Base-by-base conservation (phyloP, 2,329 filamentous ascomycete genomes). In the Stachybotrys echinatus region DNA sequence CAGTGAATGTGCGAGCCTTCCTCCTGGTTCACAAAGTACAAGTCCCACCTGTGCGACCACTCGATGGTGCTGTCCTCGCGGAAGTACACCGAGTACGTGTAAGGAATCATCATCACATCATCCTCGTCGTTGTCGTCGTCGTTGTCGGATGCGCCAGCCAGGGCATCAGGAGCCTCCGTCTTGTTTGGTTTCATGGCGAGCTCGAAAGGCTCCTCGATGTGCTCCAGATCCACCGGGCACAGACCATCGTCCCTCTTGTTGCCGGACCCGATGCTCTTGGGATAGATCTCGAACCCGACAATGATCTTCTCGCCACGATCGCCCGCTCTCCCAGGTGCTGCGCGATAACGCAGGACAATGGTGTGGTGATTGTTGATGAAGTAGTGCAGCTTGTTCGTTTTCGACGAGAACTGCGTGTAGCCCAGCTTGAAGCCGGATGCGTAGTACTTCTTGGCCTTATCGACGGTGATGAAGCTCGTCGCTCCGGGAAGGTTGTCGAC, bases 61-160 rank as follows among this genome's bases (percentile, higher is more conserved):
- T 94, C 89, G 47, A 95, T 74, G 19, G 78, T 81, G 40, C 85
- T 80, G 54, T 95, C 89, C 65, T 95, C 88, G 47, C 89, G 84
- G 72, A 91, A 96, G 68, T 94, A 95, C 14, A 95, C 87, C 3
- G 89, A 92, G 69, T 95, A 96, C 0, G 89, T 88, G 68, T 92
- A 95, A 0, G 90, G 89, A 47, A 95, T 85, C 2, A 78, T 83
- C 46, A 94, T 67, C 2, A 75, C 80, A 22, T 79, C 79, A 21
- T 78, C 73, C 47, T 84, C 80, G 40, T 75, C 71, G 34, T 77
- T 75, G 38, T 77, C 79, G 23, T 80, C 68, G 62, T 85, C 84
- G 27, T 34, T 34, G 10, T 14, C 27, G 5, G 27, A 34, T 34
- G 27, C 10, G 1, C 82, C 83, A 0, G 79, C 77, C 2, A 76